phyloP scores from a whole-genome alignment of 768 basidiomycete genomes.

The Russula olivacea region DNA sequence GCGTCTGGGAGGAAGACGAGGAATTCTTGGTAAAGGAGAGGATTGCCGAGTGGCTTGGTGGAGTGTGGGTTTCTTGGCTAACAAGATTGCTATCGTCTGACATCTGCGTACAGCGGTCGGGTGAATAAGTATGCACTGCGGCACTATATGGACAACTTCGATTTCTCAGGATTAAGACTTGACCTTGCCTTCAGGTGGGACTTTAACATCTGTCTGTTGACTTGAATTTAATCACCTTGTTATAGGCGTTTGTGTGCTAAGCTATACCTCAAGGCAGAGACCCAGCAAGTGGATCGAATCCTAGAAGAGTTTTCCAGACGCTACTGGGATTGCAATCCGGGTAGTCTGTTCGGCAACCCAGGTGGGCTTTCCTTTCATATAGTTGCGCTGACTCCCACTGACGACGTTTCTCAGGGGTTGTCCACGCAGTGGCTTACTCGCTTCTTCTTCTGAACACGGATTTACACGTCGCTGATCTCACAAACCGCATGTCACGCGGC shows the following conservation, averaged over 20 bases:
- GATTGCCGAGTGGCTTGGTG: conserved; percentile 95
- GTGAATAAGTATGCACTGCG: conserved; percentile 71
- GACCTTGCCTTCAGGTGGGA: conserved; percentile 84
- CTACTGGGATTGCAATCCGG: conserved; percentile 89
- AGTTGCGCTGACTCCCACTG: conserved; percentile 14
- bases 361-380: conserved; percentile 45
- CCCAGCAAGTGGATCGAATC: conserved; percentile 96
- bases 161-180: conserved; percentile 75
- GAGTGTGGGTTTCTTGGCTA: conserved; percentile 56
- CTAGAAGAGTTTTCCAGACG: conserved; percentile 85
- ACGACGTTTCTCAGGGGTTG: conserved; percentile 53
- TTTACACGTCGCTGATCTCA: conserved; percentile 88
- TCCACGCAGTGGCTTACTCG: conserved; percentile 94
- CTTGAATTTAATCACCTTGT: neutral
- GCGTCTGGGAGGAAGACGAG: conserved; percentile 85
- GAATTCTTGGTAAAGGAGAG: conserved; percentile 80
- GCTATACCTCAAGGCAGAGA: conserved; percentile 90
- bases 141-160: conserved; percentile 83
- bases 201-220: neutral
- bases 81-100: neutral
- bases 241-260: conserved; percentile 81
- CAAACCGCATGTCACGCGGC: conserved; percentile 80
- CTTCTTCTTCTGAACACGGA: conserved; percentile 94
- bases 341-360: conserved; percentile 72
- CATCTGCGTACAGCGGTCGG: conserved; percentile 45